Base-by-base conservation (phyloP, 768 basidiomycete species). In the Lentinula aciculospora region DNA sequence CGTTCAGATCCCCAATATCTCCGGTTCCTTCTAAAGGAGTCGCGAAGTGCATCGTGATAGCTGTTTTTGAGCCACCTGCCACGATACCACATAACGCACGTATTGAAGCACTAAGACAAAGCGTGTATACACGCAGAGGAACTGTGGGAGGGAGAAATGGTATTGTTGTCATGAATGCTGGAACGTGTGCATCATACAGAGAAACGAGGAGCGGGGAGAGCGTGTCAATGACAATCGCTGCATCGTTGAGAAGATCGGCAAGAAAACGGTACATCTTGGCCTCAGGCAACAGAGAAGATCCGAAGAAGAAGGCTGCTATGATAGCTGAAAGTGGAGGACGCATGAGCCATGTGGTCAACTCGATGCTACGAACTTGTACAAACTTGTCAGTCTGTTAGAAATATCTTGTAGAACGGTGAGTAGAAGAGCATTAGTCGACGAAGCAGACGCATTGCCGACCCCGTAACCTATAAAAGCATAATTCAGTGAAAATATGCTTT, bases 1-100 rank as follows among this genome's bases (percentile, higher is more conserved):
- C 86, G 58, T 82, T 87, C 40, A 88, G 71, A 62, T 89, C 87
- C 1, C 86, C 86, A 12, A 88, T 72, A 61, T 89, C 86, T 4
- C 85, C 85, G 40, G 74, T 74, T 0, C 79, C 78, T 9, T 59
- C 65, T 13, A 73, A 53, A 1, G 83, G 78, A 3, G 76, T 79
- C 0, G 85, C 80, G 62, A 88, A 86, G 63, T 88, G 87, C 54
- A 85, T 69, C 0, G 84, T 80, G 17, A 89, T 76, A 2, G 86
- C 84, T 1, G 86, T 81, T 66, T 87, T 88, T 3, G 87, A 86
- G 1, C 87, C 86, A 13, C 81, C 83, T 6, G 84, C 86, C 8
- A 78, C 79, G n/a, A 88, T 79, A 0, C 74, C 76, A 62, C 86
- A 88, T 1, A 88, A 69, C 1, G 85, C 77, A 28, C 81, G 77